Evolutionary conservation across 108 stramenopile genomes (phyloP).

Genomic region (Cyclotella sp.): DNA sequence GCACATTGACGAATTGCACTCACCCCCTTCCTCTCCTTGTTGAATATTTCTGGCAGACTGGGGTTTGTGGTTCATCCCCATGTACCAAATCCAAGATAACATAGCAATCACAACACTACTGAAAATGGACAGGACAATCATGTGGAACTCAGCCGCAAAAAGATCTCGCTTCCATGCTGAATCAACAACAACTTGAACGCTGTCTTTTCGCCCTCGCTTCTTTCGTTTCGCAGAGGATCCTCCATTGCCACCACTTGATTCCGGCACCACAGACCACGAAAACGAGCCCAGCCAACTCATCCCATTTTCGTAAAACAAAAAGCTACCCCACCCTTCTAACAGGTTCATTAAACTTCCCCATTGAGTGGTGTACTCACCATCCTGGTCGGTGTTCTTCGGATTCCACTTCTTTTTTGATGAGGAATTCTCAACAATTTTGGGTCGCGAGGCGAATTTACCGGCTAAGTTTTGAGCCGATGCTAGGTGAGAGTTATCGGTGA

Average conservation of each 20-base stretch:
- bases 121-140: conserved; percentile 33
- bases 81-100: conserved; percentile 41
- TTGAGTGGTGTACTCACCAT: conserved; percentile 23
- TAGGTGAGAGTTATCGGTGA: neutral
- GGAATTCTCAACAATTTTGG: conserved; percentile 28
- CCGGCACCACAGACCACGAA: conserved; percentile 6
- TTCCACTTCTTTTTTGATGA: conserved; percentile 24
- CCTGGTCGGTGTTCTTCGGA: neutral
- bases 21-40: conserved; percentile 44
- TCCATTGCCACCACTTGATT: neutral
- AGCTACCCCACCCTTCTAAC: neutral
- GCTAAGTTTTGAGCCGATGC: conserved; percentile 42
- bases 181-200: neutral
- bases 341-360: conserved; percentile 1
- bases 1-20: conserved; percentile 34
- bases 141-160: conserved; percentile 35
- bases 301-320: neutral
- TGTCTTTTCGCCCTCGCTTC: neutral
- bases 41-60: conserved; percentile 1
- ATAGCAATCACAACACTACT: conserved; percentile 32
- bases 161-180: conserved; percentile 29
- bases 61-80: neutral
- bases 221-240: neutral
- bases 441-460: conserved; percentile 36
- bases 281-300: neutral